A percentile compares a stretch with the other conserved stretches of the same genome.
phyloP scores from a whole-genome alignment of 1,139 yeast genomes.

The Yamadazyma spencermartinsiae region DNA sequence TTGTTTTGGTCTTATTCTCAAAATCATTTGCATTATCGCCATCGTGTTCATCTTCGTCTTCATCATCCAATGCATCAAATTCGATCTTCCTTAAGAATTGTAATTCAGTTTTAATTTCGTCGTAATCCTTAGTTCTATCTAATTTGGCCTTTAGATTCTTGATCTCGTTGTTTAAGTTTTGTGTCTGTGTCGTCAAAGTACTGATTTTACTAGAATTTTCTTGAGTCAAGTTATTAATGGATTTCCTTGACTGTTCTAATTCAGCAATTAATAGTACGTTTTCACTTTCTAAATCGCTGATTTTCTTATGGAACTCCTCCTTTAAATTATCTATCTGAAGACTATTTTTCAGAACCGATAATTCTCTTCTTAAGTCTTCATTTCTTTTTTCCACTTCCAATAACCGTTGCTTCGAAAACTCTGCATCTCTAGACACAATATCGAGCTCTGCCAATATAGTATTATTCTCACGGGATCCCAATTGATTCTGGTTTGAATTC shows the following conservation, averaged over 20 bases:
- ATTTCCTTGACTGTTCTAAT: constrained; percentile 51
- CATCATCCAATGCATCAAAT: constrained; percentile 53
- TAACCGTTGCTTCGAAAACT: constrained; percentile 65
- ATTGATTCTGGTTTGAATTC: constrained; percentile 27
- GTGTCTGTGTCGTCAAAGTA: constrained; percentile 45
- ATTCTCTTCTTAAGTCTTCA: constrained; percentile 66
- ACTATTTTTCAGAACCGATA: constrained; percentile 54
- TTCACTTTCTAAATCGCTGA: constrained; percentile 64
- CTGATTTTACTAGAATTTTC: constrained; percentile 38
- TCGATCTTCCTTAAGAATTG: constrained; percentile 72
- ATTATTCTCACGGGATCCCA: constrained; percentile 15
- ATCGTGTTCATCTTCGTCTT: constrained; percentile 22
- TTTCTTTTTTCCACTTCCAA: constrained; percentile 77
- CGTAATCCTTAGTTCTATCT: constrained; percentile 60
- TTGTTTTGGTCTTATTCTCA: constrained; percentile 17
- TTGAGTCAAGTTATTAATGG: constrained; percentile 28
- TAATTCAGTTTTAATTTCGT: constrained; percentile 74
- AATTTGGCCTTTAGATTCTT: constrained; percentile 48
- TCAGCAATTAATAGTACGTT: constrained; percentile 65
- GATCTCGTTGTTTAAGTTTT: constrained; percentile 51
- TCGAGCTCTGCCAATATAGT: constrained; percentile 56
- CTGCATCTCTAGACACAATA: constrained; percentile 71
- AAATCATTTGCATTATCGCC: constrained; percentile 15
- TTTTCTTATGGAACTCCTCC: constrained; percentile 39
- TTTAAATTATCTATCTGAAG: constrained; percentile 32